Base-by-base conservation (phyloP, 2,329 filamentous ascomycete genomes). In the Aaosphaeria arxii region DNA sequence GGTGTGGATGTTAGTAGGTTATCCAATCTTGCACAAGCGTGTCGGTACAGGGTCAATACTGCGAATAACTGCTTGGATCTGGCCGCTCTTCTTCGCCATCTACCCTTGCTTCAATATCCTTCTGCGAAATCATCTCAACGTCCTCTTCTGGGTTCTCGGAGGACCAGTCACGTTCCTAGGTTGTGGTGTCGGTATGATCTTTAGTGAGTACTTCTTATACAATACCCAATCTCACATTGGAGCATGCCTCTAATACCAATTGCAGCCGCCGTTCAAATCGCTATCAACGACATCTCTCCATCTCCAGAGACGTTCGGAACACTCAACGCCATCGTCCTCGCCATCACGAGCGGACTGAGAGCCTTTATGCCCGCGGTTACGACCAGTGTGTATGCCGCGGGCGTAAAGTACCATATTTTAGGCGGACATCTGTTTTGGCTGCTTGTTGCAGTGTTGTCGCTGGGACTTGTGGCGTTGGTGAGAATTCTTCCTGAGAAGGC, bases 241-340 rank as follows among this genome's bases (percentile, higher is more conserved):
- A 24, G 17, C 17, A 24, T 24, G 17, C 17, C 17, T 24, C 2
- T 24, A 24, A 24, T 24, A 24, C 17, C 17, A 24, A 24, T 24
- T 24, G 9, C 41, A 74, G 71, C 86, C 0, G 84, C 77, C 1
- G 77, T 85, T 1, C 87, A 91, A 72, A 81, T 92, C 6, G 83
- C 83, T 0, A 62, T 92, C 31, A 92, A 92, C 66, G 87, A 91
- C 49, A 81, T 87, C 2, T 78, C 84, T 0, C 89, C 89, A 0
- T 81, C 77, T 7, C 78, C 82, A 1, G 74, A 76, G 39, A 79
- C 83, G 0, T 73, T 92, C 7, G 88, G 85, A 0, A 89, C 83
- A 0, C 71, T 94, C 30, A 92, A 92, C 57, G 85, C 85, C 0
- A 57, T 89, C 1, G 79, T 82, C 0, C 72, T 92, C 48, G 86